Conservation (phyloP, 306 rosid species). For the Pyrus pyrifolia region DNA sequence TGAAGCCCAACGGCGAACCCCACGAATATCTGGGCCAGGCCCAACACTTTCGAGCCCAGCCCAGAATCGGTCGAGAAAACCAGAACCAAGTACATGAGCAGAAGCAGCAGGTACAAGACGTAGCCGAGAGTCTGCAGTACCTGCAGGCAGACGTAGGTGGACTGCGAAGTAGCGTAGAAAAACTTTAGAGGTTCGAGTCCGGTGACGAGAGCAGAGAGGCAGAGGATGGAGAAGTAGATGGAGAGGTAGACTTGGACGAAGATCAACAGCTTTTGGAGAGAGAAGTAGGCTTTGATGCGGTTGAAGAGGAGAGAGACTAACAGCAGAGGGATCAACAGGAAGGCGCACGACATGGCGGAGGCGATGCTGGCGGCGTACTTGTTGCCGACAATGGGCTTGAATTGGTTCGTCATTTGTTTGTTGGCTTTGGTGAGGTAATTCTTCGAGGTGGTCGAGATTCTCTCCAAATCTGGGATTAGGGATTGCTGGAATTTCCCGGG, state of each 20-base stretch:
- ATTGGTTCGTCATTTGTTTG: constrained; percentile 55
- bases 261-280: constrained; percentile 78
- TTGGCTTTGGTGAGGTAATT: constrained; percentile 61
- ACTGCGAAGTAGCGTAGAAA: constrained; percentile 73
- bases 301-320: constrained; percentile 71
- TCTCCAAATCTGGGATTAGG: constrained; percentile 72
- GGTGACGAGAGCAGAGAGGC: constrained; percentile 48
- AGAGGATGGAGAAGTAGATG: constrained; percentile 78
- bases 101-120: constrained; percentile 54
- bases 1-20: constrained; percentile 76
- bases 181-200: constrained; percentile 83
- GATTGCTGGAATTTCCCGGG: constrained; percentile 53
- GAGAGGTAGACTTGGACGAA: constrained; percentile 84
- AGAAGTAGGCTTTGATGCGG: constrained; percentile 79
- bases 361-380: constrained; percentile 81
- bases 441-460: constrained; percentile 66
- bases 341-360: constrained; percentile 44
- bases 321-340: constrained; percentile 62
- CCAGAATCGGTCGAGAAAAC: constrained; percentile 73
- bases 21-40: constrained; percentile 67
- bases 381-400: constrained; percentile 84
- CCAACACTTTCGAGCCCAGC: constrained; percentile 48
- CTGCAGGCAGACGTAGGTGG: constrained; percentile 69
- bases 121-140: constrained; percentile 78
- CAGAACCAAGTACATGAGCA: constrained; percentile 67